Evolutionary conservation across 164 flowering plant species (phyloP).

Genomic region (Annona cherimola): DNA sequence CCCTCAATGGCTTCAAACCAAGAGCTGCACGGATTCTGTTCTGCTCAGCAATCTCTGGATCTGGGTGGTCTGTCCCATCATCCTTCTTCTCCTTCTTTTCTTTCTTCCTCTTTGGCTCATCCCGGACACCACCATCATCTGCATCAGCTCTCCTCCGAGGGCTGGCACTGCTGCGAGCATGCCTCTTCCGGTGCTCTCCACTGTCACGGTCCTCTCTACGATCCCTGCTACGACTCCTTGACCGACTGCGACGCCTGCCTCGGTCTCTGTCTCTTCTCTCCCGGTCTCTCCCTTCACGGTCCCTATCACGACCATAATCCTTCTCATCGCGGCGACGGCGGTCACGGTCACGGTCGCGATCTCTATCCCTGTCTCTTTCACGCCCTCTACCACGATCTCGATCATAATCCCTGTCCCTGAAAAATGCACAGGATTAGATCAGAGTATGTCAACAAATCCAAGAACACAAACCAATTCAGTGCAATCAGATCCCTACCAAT

Average conservation of each 20-base stretch:
- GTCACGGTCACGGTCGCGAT: slow-evolving; percentile 52
- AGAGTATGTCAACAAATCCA: background rate
- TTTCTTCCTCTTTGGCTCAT: slow-evolving; percentile 67
- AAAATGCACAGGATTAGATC: background rate
- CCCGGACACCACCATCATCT: slow-evolving; percentile 26
- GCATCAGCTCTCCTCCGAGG: slow-evolving; percentile 58
- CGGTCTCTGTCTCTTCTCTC: slow-evolving; percentile 82
- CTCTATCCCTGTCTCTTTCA: slow-evolving; percentile 44
- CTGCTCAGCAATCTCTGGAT: slow-evolving; percentile 92
- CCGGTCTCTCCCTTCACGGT: slow-evolving; percentile 34
- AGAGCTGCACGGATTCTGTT: slow-evolving; percentile 76
- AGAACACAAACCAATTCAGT: background rate
- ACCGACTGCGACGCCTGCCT: slow-evolving; percentile 64
- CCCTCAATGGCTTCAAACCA: slow-evolving; percentile 70
- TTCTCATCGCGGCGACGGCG: slow-evolving; percentile 64
- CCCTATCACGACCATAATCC: slow-evolving; percentile 53
- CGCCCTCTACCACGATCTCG: slow-evolving; percentile 49
- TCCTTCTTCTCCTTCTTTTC: slow-evolving; percentile 66
- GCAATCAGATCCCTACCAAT: background rate
- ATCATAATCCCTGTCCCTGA: slow-evolving; percentile 24
- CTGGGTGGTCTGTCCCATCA: slow-evolving; percentile 92
- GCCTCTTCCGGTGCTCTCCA: slow-evolving; percentile 63
- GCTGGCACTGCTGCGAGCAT: slow-evolving; percentile 55
- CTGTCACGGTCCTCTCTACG: slow-evolving; percentile 50
- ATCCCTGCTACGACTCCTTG: slow-evolving; percentile 65